Base-by-base conservation (phyloP, 768 basidiomycete species). In the Coprinopsis strossmayeri region DNA sequence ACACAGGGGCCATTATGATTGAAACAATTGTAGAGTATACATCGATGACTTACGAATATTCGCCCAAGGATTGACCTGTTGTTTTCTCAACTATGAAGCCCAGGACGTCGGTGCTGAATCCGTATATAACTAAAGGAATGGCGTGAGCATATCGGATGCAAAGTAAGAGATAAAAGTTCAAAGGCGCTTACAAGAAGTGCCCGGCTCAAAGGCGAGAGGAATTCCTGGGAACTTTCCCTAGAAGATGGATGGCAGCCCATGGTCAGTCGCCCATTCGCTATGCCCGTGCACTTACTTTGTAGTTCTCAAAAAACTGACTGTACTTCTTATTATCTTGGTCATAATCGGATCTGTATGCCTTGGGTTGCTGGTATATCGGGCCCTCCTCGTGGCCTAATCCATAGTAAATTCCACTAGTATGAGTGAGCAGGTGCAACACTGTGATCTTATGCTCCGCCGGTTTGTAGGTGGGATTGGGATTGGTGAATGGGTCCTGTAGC, bases 41-140 rank as follows among this genome's bases (percentile, higher is more conserved):
- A n/a, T n/a, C n/a, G n/a, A n/a, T n/a, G n/a, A 55, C 64, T 5
- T 45, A 64, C 66, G 62, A 59, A 43, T 64, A 65, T 26, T 54
- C 49, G 15, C 61, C 61, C 35, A 68, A 45, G 1, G 59, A 57
- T 39, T 59, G 44, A 10, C 64, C 64, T 25, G 58, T 52, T 2
- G 61, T 39, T 42, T 60, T 60, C 48, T 66, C 63, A 17, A 68
- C 52, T 18, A 65, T 51, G 24, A 65, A 64, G 13, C 65, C 65
- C 11, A 64, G 53, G 10, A 57, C 55, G 50, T 66, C 65, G 28
- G 59, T 55, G 32, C 60, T 63, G 50, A 43, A 61, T 5, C 66
- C 65, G 50, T 68, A 68, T 3, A 51, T 52, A 34, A 63, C 65
- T 65, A 24, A 15, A 15, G 3, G 32, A 1, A 17, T 30, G n/a